These are phyloP conservation scores for Cercospora sp. DNA, from an alignment of 2,329 filamentous ascomycete genomes.

Conservation along the genomic window DNA sequence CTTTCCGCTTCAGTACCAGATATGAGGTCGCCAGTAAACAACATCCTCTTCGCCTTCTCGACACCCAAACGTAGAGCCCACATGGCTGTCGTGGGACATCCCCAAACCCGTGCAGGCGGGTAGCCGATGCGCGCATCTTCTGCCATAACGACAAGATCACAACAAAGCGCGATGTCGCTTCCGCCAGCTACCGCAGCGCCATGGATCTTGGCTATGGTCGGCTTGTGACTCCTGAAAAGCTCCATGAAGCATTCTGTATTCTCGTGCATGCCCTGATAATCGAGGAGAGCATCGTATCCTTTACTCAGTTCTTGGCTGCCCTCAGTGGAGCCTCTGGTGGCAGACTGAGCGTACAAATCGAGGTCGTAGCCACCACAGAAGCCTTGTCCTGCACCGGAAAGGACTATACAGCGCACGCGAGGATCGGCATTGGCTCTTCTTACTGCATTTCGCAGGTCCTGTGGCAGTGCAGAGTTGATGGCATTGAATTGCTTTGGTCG, in stretches of 20 bases:
- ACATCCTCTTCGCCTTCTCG: slow-evolving; percentile 1
- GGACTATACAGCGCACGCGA: slow-evolving; percentile 14
- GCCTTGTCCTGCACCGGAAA: slow-evolving; percentile 14
- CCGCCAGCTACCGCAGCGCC: slow-evolving; percentile 3
- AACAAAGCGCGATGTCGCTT: slow-evolving; percentile 2
- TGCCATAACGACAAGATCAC: slow-evolving; percentile 1
- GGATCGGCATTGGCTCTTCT: slow-evolving; percentile 12
- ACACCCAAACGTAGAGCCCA: slow-evolving; percentile 1
- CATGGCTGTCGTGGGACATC: background rate
- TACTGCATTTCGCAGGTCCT: slow-evolving; percentile 9
- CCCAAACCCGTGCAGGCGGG: background rate
- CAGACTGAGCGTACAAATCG: slow-evolving; percentile 4
- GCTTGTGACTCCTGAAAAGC: slow-evolving; percentile 1
- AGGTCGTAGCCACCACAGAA: slow-evolving; percentile 21
- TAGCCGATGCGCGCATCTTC: slow-evolving; percentile 1
- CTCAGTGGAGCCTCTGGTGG: background rate
- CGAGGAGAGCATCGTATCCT: slow-evolving; percentile 1
- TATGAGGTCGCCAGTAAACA: background rate
- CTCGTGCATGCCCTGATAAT: background rate
- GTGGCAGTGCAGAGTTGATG: slow-evolving; percentile 11
- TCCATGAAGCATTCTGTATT: slow-evolving; percentile 9
- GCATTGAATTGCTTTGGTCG: slow-evolving; percentile 19
- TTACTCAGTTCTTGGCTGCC: slow-evolving; percentile 2
- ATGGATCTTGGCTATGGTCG: background rate
- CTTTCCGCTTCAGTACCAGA: background rate